phyloP scores from a whole-genome alignment of 2,329 filamentous ascomycete species.

The Catunica adiposa region DNA sequence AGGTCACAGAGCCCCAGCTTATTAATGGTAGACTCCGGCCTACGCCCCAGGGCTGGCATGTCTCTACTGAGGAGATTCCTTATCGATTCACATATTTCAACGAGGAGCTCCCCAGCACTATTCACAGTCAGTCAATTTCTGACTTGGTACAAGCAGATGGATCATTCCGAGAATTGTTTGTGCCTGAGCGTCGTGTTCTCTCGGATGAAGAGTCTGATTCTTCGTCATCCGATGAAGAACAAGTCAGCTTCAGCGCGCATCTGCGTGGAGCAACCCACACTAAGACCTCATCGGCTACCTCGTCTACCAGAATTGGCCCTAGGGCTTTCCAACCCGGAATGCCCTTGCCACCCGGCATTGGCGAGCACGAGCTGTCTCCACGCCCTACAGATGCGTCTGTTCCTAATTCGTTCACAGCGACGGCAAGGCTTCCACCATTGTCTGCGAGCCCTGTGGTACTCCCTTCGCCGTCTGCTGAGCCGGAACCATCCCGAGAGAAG shows the following conservation, averaged over 20 bases:
- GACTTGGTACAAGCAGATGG: conserved; percentile 76
- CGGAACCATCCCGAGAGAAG: conserved; percentile 22
- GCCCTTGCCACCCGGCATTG: background rate
- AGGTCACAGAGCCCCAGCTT: conserved; percentile 82
- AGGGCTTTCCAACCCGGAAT: background rate
- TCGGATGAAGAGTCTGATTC: conserved; percentile 53
- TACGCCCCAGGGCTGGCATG: conserved; percentile 65
- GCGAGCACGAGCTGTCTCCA: conserved; percentile 2
- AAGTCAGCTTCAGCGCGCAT: conserved; percentile 14
- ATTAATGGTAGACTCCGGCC: conserved; percentile 79
- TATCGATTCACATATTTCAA: conserved; percentile 99
- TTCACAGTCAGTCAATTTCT: conserved; percentile 89
- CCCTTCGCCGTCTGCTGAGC: background rate
- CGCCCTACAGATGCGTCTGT: background rate
- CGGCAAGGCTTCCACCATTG: background rate
- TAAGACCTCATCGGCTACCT: conserved; percentile 5
- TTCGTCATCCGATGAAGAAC: conserved; percentile 9
- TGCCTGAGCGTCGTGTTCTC: conserved; percentile 66
- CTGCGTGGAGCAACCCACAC: conserved; percentile 8
- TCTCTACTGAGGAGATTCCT: conserved; percentile 73
- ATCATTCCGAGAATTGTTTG: conserved; percentile 74
- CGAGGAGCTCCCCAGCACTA: conserved; percentile 87
- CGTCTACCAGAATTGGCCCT: conserved; percentile 3
- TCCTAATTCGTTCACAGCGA: background rate
- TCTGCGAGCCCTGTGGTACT: conserved; percentile 1